Base-by-base conservation (phyloP, 2,329 filamentous ascomycete species). In the Ophiosphaerella herpotricha region DNA sequence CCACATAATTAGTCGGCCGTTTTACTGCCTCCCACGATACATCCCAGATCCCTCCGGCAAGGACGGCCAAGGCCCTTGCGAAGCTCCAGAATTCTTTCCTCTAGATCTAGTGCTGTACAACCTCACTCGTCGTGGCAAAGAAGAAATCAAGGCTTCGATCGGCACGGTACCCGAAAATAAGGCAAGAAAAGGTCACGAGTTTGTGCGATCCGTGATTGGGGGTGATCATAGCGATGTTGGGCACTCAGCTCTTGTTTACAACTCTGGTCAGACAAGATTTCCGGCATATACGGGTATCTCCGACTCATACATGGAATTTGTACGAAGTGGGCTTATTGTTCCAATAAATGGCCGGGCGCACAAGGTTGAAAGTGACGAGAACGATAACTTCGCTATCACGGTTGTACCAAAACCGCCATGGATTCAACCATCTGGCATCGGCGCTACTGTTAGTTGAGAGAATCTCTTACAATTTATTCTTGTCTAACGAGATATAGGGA, bases 81-180 rank as follows among this genome's bases (percentile, higher is more conserved):
- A 71, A 1, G 79, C 80, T 2, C 67, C 79, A 0, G 79, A 80
- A 0, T 92, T 92, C 58, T 70, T 91, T 0, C 90, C 90, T 0
- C 72, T 91, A 7, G 90, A 95, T 67, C 77, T 93, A 37, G 76
- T 80, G 2, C 83, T 89, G 2, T 91, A 89, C 64, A 90, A 94
- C 61, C 72, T 89, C 4, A 80, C 79, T 24, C 83, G 83, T 46
- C 80, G 88, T 5, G 82, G 84, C 0, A 78, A 77, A 7, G 70
- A 63, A 6, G 82, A 83, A 0, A 74, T 92, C 1, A 73, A 74
- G 5, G 87, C 91, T 54, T 80, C 75, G 0, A 84, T 88, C 41
- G 88, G 88, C 0, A 83, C 85, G 36, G 82, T 91, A 21, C 75
- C 81, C 0, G 69, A 79, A 11, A 82, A 87, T 2, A 80, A 79